Evolutionary conservation across 2,329 filamentous ascomycete genomes (phyloP).

Genomic region (Akanthomyces dipterigenus): DNA sequence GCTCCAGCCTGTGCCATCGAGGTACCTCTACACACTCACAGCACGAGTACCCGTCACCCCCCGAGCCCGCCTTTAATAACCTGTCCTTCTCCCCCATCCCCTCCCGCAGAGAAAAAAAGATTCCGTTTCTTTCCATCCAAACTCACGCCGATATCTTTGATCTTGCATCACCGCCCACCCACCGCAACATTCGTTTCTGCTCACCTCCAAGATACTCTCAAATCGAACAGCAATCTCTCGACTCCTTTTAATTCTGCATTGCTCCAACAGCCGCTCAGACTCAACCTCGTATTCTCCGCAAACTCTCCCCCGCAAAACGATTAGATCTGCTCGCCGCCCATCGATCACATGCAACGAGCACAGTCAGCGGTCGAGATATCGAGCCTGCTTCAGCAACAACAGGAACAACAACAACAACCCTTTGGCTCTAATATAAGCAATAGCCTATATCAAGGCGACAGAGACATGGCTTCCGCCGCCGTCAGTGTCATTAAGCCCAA

Average conservation of each 20-base stretch:
- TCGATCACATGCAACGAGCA: slow-evolving; percentile 68
- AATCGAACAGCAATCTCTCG: background rate
- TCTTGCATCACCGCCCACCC: background rate
- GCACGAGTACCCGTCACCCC: slow-evolving; percentile 9
- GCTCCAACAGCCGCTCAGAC: background rate
- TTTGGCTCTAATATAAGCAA: slow-evolving; percentile 20
- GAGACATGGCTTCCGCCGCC: slow-evolving; percentile 44
- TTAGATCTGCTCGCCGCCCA: slow-evolving; percentile 16
- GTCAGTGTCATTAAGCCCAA: slow-evolving; percentile 55
- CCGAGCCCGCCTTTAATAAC: slow-evolving; percentile 23
- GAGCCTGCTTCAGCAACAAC: slow-evolving; percentile 64
- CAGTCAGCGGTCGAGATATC: slow-evolving; percentile 68
- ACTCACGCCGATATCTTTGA: slow-evolving; percentile 9
- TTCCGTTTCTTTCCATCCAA: slow-evolving; percentile 16
- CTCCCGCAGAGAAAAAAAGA: slow-evolving; percentile 14
- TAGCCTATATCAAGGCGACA: slow-evolving; percentile 25
- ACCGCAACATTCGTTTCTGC: slow-evolving; percentile 7
- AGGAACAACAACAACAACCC: slow-evolving; percentile 35
- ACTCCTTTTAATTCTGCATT: background rate
- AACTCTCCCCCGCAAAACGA: background rate
- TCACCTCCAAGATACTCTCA: background rate
- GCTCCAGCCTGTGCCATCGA: background rate
- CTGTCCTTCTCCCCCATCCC: slow-evolving; percentile 19
- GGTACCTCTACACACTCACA: slow-evolving; percentile 10
- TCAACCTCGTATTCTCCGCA: background rate